These are phyloP conservation scores for Wickerhamiella sorbophila DNA, from an alignment of 805 yeast genomes.

Conservation along the genomic window DNA sequence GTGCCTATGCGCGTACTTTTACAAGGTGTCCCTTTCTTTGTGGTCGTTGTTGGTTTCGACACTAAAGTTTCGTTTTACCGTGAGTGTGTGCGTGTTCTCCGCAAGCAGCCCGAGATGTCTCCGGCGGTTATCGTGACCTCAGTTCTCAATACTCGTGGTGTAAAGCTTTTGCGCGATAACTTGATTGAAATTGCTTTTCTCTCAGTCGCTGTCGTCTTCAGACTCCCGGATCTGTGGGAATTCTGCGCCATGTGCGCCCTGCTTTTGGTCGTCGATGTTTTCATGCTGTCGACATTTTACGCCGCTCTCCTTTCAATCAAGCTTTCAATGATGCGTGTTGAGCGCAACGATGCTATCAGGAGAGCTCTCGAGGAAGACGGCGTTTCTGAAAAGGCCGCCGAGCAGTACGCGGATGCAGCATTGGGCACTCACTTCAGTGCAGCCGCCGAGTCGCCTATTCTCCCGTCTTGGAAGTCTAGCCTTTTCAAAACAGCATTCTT, in stretches of 20 bases:
- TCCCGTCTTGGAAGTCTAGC: conserved; percentile 7
- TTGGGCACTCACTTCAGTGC: conserved; percentile 11
- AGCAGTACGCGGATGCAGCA: conserved; percentile 18
- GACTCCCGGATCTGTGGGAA: conserved; percentile 60
- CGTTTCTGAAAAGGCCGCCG: conserved; percentile 56
- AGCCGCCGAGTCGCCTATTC: no score
- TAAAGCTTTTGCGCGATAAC: conserved; percentile 55
- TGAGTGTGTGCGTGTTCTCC: conserved; percentile 25
- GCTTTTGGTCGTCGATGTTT: conserved; percentile 54
- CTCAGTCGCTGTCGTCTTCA: conserved; percentile 37
- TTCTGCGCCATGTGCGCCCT: conserved; percentile 65
- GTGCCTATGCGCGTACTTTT: conserved; percentile 63
- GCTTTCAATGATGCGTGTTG: conserved; percentile 75
- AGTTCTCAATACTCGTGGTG: conserved; percentile 26
- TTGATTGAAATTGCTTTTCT: conserved; percentile 58
- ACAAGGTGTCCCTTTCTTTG: conserved; percentile 89
- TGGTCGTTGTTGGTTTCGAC: conserved; percentile 83
- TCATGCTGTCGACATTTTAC: conserved; percentile 66
- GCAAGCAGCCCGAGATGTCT: conserved; percentile 13
- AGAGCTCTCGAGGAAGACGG: conserved; percentile 90
- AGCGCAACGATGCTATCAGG: conserved; percentile 62
- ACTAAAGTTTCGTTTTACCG: conserved; percentile 60
- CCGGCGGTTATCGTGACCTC: conserved; percentile 33
- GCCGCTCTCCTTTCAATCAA: conserved; percentile 75
- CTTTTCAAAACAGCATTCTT: conserved; percentile 23